These are phyloP conservation scores for Rubroshorea leprosula DNA, from an alignment of 345 rosid species.

Conservation along the genomic window DNA sequence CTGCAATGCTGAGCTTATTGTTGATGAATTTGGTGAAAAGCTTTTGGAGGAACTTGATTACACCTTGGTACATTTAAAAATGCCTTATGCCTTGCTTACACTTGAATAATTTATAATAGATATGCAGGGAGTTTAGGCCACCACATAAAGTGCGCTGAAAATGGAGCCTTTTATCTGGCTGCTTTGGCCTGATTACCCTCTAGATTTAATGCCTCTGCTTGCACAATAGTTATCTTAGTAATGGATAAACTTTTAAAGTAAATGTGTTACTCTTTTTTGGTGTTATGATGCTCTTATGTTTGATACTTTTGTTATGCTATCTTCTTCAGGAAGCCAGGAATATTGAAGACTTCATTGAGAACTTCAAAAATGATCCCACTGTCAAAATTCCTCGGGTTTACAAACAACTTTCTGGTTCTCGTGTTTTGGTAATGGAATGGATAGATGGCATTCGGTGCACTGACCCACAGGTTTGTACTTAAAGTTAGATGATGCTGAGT, in stretches of 20 bases:
- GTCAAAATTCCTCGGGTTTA: slow-evolving; percentile 93
- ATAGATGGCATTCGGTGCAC: slow-evolving; percentile 98
- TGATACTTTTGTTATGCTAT: slow-evolving; percentile 9
- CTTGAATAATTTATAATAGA: background rate
- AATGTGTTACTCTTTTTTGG: background rate
- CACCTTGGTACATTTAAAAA: slow-evolving; percentile 65
- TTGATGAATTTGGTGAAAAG: slow-evolving; percentile 96
- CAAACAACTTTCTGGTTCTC: slow-evolving; percentile 77
- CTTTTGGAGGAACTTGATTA: slow-evolving; percentile 98
- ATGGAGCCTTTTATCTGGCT: background rate
- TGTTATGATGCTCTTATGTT: slow-evolving; percentile 3
- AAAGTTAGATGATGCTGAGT: slow-evolving; percentile 9
- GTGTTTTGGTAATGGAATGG: slow-evolving; percentile 98
- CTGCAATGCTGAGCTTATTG: slow-evolving; percentile 92
- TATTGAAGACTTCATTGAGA: slow-evolving; percentile 89
- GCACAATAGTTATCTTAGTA: no score
- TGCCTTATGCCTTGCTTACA: slow-evolving; percentile 2
- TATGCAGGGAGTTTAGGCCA: background rate
- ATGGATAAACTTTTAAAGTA: background rate
- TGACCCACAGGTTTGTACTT: slow-evolving; percentile 68
- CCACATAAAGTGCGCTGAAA: background rate
- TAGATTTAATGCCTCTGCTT: background rate
- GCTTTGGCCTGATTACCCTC: slow-evolving; percentile 3
- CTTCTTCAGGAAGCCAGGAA: slow-evolving; percentile 80
- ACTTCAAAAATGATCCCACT: slow-evolving; percentile 88